Base-by-base conservation (phyloP, 208 protist species). In the Leishmania arabica region DNA sequence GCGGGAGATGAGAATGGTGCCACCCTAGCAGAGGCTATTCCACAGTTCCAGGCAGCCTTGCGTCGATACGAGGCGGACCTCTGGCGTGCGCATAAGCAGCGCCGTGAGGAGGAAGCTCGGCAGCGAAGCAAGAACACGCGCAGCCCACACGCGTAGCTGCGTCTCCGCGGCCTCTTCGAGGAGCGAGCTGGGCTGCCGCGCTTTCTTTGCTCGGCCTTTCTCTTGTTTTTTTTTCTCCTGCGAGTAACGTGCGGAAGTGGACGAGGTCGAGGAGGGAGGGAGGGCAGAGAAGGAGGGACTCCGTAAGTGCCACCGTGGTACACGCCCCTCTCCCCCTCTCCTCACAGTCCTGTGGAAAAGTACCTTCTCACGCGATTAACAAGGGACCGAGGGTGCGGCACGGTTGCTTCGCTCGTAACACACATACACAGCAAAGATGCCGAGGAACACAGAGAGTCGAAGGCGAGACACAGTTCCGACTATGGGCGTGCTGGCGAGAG, bases 11-110 rank as follows among this genome's bases (percentile, higher is more conserved):
- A 51, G 40, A 77, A 40, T 56, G 84, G 65, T 2, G 79, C 84
- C 69, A 82, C 82, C 31, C 58, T 93, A 24, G 85, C 81, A n/a
- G 89, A 93, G 58, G 87, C 89, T 1, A 69, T 92, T 19, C 65
- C 42, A 45, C 73, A 86, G 60, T 97, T 95, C 75, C 82, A 88
- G 72, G 70, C 82, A 8, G 90, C 88, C 21, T 74, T 97, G 80
- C 87, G 88, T 31, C 84, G 83, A 47, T 97, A 94, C 68, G 90
- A 89, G 27, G 93, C 94, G 76, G 84, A 66, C 37, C 84, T 95
- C n/a, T 93, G 90, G 88, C 85, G 85, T 2, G 78, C 74, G 1
- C 77, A 86, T 80, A 92, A 84, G 60, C 78, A 75, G 66, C 47
- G 37, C 64, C 53, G 71, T 45, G 78, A 83, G 71, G 82, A 90